phyloP scores from a whole-genome alignment of 306 rosid genomes.

The Albizia julibrissin region DNA sequence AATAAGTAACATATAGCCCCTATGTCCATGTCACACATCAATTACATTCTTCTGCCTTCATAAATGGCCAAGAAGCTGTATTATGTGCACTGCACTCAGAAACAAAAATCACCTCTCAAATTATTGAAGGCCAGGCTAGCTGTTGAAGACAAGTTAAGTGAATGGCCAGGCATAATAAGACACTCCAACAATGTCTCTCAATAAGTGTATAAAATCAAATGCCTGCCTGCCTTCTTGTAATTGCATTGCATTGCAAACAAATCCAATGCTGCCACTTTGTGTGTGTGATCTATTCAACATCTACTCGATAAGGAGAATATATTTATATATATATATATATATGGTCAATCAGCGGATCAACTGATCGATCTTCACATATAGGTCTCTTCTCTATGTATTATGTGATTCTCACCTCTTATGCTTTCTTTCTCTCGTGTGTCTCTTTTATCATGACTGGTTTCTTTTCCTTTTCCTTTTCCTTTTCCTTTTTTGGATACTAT shows the following conservation, averaged over 20 bases:
- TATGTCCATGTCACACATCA: constrained; percentile 22
- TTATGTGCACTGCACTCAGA: neutral
- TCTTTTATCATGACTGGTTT: neutral
- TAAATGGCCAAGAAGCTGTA: constrained; percentile 36
- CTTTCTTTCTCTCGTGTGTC: neutral
- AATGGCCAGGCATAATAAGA: neutral
- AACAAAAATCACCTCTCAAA: neutral
- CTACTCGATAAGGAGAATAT: neutral
- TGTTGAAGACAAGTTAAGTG: too few relatives aligned
- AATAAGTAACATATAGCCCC: neutral
- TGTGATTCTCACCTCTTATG: neutral
- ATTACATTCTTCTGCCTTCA: constrained; percentile 17
- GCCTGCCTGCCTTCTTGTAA: too few relatives aligned
- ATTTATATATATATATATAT: neutral
- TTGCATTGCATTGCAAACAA: too few relatives aligned
- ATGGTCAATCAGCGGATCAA: neutral
- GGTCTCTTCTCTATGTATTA: neutral
- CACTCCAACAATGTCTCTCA: neutral
- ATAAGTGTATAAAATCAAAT: too few relatives aligned
- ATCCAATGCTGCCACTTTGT: too few relatives aligned
- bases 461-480: neutral
- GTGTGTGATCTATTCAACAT: neutral
- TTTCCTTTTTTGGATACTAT: neutral
- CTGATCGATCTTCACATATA: neutral
- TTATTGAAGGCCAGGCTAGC: neutral